Conservation (phyloP, 192 early-diverging fungal genomes). For the Obelidium mucronatum region DNA sequence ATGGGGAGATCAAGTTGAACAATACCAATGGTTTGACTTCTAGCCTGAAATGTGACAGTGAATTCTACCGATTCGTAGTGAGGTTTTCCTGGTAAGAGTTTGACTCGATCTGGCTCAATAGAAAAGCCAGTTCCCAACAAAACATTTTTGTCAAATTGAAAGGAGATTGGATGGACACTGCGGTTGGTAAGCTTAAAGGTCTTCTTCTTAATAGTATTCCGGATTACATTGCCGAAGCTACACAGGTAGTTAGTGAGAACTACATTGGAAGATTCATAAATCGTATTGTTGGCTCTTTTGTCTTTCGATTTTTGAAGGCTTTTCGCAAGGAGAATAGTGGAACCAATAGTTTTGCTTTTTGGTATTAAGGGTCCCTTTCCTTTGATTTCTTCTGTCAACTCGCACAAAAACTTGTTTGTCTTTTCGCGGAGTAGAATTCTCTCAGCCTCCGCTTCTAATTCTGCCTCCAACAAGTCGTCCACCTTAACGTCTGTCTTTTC, state of each 20-base stretch:
- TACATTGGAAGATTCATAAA: constrained; percentile 55
- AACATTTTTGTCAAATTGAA: constrained; percentile 47
- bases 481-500: not conserved
- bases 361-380: not conserved
- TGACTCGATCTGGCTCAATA: constrained; percentile 64
- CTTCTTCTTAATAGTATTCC: constrained; percentile 54
- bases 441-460: constrained; percentile 51
- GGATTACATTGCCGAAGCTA: constrained; percentile 65
- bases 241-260: constrained; percentile 55
- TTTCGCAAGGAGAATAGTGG: constrained; percentile 53
- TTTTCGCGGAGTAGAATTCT: constrained; percentile 48
- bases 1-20: constrained; percentile 52
- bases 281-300: constrained; percentile 36
- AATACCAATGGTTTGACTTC: constrained; percentile 43
- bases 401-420: constrained; percentile 44
- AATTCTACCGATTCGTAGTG: constrained; percentile 53
- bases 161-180: constrained; percentile 45
- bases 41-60: constrained; percentile 51
- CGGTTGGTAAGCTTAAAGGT: constrained; percentile 53
- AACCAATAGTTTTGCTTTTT: constrained; percentile 57
- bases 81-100: constrained; percentile 51
- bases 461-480: constrained; percentile 41
- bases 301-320: constrained; percentile 44
- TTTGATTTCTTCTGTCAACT: constrained; percentile 48
- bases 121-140: constrained; percentile 55